Conservation (phyloP, 2,329 filamentous ascomycete species). For the Fusarium sp. region DNA sequence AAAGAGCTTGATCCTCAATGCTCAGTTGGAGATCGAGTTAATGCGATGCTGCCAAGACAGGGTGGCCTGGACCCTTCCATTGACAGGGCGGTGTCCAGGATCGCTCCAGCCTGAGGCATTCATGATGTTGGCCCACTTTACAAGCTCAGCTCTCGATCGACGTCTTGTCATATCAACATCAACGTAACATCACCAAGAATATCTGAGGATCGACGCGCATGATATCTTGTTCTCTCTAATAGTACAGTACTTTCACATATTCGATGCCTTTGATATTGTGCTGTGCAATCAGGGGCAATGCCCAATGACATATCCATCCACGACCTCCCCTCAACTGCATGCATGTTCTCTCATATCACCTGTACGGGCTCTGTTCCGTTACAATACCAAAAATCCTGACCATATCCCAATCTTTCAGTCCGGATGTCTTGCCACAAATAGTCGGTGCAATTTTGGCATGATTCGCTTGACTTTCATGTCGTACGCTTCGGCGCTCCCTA, state of each 20-base stretch:
- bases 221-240: neutral
- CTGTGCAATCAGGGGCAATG: neutral
- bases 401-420: neutral
- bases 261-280: neutral
- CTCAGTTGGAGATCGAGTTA: slow-evolving; percentile 10
- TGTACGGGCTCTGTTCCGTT: neutral
- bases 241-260: neutral
- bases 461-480: neutral
- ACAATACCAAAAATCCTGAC: neutral
- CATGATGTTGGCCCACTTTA: slow-evolving; percentile 25
- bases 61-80: slow-evolving; percentile 24
- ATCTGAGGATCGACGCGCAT: neutral
- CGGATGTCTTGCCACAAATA: neutral
- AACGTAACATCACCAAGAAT: neutral
- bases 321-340: neutral
- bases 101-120: slow-evolving; percentile 21
- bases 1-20: neutral
- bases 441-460: neutral
- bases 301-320: neutral
- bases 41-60: slow-evolving; percentile 28
- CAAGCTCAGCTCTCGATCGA: slow-evolving; percentile 12
- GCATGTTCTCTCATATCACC: neutral
- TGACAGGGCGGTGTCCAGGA: slow-evolving; percentile 25
- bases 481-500: neutral
- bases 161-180: slow-evolving; percentile 6